Percentiles rank a stretch among this genome's conserved stretches.
These are phyloP conservation scores for Syzygium jambos DNA, from an alignment of 345 rosid genomes.

Conservation along the genomic window DNA sequence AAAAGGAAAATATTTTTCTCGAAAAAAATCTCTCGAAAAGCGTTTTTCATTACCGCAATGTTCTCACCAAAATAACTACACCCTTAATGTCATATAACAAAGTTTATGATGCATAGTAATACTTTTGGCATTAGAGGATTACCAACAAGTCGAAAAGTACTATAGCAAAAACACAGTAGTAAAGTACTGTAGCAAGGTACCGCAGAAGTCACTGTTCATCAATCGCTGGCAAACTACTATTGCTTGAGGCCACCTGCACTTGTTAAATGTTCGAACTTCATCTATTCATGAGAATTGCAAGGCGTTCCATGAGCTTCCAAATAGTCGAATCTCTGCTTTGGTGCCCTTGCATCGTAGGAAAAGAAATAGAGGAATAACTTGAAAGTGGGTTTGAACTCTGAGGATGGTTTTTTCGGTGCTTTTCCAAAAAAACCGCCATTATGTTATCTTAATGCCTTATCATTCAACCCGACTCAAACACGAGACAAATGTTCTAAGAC, in stretches of 20 bases:
- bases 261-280: fast-evolving
- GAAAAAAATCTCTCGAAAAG: not conserved
- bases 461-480: not conserved
- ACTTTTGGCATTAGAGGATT: not conserved
- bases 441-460: not conserved
- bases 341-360: not conserved
- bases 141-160: too few relatives aligned
- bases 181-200: too few relatives aligned
- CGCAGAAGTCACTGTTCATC: not conserved
- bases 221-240: not conserved
- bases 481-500: not conserved
- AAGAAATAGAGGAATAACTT: not conserved
- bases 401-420: not conserved
- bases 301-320: fast-evolving
- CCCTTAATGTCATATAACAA: too few relatives aligned
- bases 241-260: not conserved
- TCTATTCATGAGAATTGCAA: not conserved
- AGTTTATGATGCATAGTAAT: not conserved
- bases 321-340: not conserved
- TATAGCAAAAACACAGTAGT: too few relatives aligned
- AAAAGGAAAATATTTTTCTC: not conserved
- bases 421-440: not conserved
- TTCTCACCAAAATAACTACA: not conserved
- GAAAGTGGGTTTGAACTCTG: not conserved
- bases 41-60: not conserved